phyloP scores from a whole-genome alignment of 2,329 filamentous ascomycete species.

The Sporothrix sp. region DNA sequence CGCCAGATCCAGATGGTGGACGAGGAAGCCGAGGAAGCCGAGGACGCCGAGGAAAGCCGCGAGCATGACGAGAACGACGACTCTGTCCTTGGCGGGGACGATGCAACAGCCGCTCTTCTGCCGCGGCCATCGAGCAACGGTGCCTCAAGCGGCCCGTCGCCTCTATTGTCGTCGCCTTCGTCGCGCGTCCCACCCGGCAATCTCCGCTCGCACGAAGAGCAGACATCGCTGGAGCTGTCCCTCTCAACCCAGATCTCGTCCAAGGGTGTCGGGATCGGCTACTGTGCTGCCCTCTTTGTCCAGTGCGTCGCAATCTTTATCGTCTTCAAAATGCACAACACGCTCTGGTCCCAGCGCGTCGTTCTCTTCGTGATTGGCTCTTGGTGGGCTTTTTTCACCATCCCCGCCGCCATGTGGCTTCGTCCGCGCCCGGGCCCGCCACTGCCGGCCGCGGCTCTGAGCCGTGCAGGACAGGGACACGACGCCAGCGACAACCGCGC shows the following conservation, averaged over 20 bases:
- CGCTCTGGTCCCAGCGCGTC: slow-evolving; percentile 75
- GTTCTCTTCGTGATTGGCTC: slow-evolving; percentile 77
- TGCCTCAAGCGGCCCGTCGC: background rate
- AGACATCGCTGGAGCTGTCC: slow-evolving; percentile 58
- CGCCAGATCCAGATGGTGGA: slow-evolving; percentile 25
- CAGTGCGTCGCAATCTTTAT: slow-evolving; percentile 74
- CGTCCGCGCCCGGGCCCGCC: slow-evolving; percentile 83
- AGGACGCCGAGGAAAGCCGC: slow-evolving; percentile 22
- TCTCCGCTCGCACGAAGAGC: slow-evolving; percentile 29
- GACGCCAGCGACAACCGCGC: slow-evolving; percentile 27
- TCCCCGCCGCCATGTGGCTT: slow-evolving; percentile 81
- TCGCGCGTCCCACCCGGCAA: background rate
- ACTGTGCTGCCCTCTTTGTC: slow-evolving; percentile 73
- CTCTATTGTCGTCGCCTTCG: background rate
- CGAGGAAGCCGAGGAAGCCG: slow-evolving; percentile 23
- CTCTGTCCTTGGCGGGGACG: slow-evolving; percentile 25
- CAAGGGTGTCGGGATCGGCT: slow-evolving; percentile 87
- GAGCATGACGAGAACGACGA: slow-evolving; percentile 21
- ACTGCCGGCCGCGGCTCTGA: slow-evolving; percentile 34
- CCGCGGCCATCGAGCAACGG: slow-evolving; percentile 16
- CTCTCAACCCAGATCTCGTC: slow-evolving; percentile 87
- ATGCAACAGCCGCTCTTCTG: slow-evolving; percentile 41
- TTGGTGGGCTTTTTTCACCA: slow-evolving; percentile 90
- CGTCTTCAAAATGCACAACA: slow-evolving; percentile 61
- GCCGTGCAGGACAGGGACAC: background rate